These are phyloP conservation scores for Fusarium robinianum DNA, from an alignment of 2,329 filamentous ascomycete species.

Conservation along the genomic window DNA sequence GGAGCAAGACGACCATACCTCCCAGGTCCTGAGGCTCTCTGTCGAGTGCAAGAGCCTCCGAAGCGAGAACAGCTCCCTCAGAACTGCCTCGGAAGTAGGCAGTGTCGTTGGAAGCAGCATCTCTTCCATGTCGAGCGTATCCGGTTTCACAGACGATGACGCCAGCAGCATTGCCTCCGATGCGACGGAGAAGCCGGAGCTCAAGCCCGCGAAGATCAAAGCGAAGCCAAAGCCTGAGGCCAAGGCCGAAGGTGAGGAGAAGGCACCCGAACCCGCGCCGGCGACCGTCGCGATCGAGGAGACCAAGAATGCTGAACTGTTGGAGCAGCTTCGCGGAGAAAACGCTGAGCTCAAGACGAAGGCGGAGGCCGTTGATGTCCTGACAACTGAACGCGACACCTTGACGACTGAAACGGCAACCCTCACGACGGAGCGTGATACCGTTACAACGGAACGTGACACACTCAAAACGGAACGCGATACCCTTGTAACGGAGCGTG, in stretches of 20 bases:
- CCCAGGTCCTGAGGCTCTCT: conserved; percentile 30
- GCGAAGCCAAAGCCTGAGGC: not conserved
- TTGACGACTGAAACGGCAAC: no score
- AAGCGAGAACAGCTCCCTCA: conserved; percentile 31
- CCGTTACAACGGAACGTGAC: no score
- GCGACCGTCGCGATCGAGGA: conserved; percentile 8
- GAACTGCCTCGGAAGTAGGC: conserved; percentile 24
- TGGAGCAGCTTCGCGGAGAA: conserved; percentile 19
- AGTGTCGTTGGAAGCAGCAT: conserved; percentile 29
- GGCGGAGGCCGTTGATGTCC: conserved; percentile 12
- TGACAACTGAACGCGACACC: conserved; percentile 22
- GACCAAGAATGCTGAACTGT: conserved; percentile 5
- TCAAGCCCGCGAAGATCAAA: conserved; percentile 1
- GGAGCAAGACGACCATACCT: conserved; percentile 33
- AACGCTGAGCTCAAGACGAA: conserved; percentile 31
- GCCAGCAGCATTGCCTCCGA: conserved; percentile 25
- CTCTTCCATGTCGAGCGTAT: conserved; percentile 23
- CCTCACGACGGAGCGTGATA: no score
- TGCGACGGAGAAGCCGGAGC: conserved; percentile 32
- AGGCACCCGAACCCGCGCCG: conserved; percentile 8
- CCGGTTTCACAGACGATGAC: conserved; percentile 15
- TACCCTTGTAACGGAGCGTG: no score
- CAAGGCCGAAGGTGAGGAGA: conserved; percentile 11
- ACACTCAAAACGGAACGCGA: no score
- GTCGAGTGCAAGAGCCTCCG: conserved; percentile 31